Evolutionary conservation across 768 basidiomycete species (phyloP).

Genomic region (Pleurotus pulmonarius): DNA sequence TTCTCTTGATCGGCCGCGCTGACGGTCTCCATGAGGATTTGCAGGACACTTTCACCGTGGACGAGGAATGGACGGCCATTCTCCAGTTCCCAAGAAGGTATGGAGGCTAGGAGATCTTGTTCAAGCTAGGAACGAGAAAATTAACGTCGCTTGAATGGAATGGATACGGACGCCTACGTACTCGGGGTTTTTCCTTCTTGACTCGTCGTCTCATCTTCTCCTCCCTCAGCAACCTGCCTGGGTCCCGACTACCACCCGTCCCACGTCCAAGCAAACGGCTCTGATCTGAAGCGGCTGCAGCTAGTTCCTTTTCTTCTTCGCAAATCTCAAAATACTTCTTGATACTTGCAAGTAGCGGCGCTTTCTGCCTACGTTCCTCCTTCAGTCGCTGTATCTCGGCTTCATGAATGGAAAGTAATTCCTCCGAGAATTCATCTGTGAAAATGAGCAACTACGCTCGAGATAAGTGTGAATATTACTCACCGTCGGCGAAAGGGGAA

Average conservation of each 20-base stretch:
- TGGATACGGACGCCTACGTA: conserved; percentile 31
- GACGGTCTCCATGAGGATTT: conserved; percentile 69
- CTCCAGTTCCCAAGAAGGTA: conserved; percentile 86
- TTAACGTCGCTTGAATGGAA: background rate
- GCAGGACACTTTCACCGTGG: conserved; percentile 77
- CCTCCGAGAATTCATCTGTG: conserved; percentile 84
- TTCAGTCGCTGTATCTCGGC: conserved; percentile 79
- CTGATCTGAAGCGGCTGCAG: conserved; percentile 76
- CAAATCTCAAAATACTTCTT: conserved; percentile 91
- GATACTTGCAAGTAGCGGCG: conserved; percentile 68
- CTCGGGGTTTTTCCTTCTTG: conserved; percentile 87
- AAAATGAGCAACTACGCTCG: background rate
- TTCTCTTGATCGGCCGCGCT: conserved; percentile 81
- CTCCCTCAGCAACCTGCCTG: conserved; percentile 83
- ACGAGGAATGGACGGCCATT: conserved; percentile 76
- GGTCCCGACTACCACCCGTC: conserved; percentile 66
- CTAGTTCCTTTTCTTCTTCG: conserved; percentile 85
- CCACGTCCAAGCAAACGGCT: conserved; percentile 64
- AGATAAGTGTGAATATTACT: conserved; percentile 15
- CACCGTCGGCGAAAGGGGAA: conserved; percentile 80
- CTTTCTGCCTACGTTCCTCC: conserved; percentile 78
- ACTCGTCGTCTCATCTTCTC: conserved; percentile 98
- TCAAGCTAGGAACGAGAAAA: conserved; percentile 58
- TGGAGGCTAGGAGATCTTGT: conserved; percentile 71
- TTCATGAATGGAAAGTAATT: conserved; percentile 80